Percentiles rank a stretch among this genome's conserved stretches.
phyloP scores from a whole-genome alignment of 1,284 basidiomycete genomes.

The Malassezia equina region DNA sequence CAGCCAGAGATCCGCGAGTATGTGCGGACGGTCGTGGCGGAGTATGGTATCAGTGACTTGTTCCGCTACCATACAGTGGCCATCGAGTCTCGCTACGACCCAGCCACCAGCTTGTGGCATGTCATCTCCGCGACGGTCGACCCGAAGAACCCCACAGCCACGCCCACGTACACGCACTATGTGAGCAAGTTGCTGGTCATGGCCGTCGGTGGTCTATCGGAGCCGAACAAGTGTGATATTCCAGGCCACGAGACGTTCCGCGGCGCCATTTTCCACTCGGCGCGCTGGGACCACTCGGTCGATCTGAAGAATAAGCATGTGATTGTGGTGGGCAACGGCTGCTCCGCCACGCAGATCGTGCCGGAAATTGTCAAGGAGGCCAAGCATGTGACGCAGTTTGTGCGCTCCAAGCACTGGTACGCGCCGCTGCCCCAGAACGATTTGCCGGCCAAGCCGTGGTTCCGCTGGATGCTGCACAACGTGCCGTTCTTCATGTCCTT shows the following conservation, averaged over 20 bases:
- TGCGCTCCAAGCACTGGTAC: constrained; percentile 42
- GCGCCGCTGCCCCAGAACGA: constrained; percentile 29
- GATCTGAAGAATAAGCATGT: constrained; percentile 44
- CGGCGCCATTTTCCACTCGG: constrained; percentile 46
- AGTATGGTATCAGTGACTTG: constrained; percentile 27
- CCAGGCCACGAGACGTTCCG: constrained; percentile 38
- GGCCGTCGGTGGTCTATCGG: constrained; percentile 39
- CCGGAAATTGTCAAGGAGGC: constrained; percentile 28
- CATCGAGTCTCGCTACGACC: constrained; percentile 32
- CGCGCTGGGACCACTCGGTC: constrained; percentile 45
- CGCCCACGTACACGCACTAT: constrained; percentile 24
- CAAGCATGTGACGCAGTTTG: constrained; percentile 36
- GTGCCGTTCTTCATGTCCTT: constrained; percentile 25
- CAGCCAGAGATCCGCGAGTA: constrained; percentile 38
- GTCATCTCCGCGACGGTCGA: constrained; percentile 25
- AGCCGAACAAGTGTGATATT: constrained; percentile 39
- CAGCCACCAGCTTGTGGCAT: constrained; percentile 38
- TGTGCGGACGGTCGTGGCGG: constrained; percentile 28
- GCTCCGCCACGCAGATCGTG: constrained; percentile 38
- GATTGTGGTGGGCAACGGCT: constrained; percentile 45
- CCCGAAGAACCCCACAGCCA: neutral
- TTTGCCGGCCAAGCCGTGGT: constrained; percentile 25
- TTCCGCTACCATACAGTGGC: constrained; percentile 35
- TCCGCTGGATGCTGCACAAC: constrained; percentile 31
- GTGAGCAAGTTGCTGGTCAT: constrained; percentile 39